phyloP scores from a whole-genome alignment of 495 filamentous ascomycete genomes.

The Lasiosphaeria hispida region DNA sequence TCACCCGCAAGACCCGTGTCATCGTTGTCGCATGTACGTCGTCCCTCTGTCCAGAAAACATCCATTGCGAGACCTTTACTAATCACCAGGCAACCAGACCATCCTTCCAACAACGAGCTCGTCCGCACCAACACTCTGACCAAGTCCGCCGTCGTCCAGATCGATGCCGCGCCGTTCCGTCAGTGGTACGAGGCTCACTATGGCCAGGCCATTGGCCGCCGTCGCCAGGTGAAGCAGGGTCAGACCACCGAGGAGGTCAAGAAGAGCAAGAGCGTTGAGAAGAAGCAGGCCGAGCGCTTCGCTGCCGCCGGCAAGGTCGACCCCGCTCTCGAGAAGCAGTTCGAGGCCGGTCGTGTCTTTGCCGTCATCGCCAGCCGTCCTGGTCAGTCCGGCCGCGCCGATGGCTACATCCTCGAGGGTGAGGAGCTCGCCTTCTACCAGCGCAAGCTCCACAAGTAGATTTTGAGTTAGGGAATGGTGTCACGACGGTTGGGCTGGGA shows the following conservation, averaged over 20 bases:
- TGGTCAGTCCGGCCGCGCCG: constrained; percentile 91
- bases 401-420: constrained; percentile 98
- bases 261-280: constrained; percentile 89
- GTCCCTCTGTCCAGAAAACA: neutral
- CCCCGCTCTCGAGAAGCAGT: constrained; percentile 87
- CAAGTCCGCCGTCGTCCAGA: constrained; percentile 95
- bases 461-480: constrained; percentile 16
- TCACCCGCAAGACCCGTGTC: constrained; percentile 97
- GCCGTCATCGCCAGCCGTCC: constrained; percentile 89
- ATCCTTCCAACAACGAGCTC: constrained; percentile 99
- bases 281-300: constrained; percentile 89
- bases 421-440: constrained; percentile 99
- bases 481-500: constrained; percentile 15
- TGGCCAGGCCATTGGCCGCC: constrained; percentile 80
- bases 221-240: constrained; percentile 77
- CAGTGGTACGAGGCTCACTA: constrained; percentile 99
- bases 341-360: constrained; percentile 95
- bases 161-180: constrained; percentile 97
- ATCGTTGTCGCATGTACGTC: constrained; percentile 78
- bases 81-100: constrained; percentile 43
- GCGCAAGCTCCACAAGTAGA: constrained; percentile 95
- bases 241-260: constrained; percentile 66
- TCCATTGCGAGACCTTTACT: neutral
- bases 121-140: constrained; percentile 99
- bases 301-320: constrained; percentile 88